A percentile compares a stretch with the other conserved stretches of the same genome.
Conservation (phyloP, 768 basidiomycete species). For the Mycena albidolilacea region DNA sequence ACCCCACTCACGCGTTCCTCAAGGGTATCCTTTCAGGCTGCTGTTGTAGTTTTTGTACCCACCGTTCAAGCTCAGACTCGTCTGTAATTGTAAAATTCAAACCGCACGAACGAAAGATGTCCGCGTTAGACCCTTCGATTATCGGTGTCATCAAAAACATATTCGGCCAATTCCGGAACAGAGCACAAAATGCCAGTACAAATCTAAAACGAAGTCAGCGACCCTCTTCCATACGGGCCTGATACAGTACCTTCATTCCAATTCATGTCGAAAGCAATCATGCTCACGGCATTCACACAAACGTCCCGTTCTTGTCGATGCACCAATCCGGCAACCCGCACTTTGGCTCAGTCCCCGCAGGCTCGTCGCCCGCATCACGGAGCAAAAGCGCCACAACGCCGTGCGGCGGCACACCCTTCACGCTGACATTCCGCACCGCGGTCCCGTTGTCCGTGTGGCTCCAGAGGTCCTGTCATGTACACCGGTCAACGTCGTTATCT, state of each 20-base stretch:
- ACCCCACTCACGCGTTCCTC: slow-evolving; percentile 12
- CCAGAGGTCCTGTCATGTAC: slow-evolving; percentile 74
- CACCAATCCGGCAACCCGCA: slow-evolving; percentile 74
- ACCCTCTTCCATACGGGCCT: no score
- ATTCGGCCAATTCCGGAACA: no score
- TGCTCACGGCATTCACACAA: neutral
- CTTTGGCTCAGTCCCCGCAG: slow-evolving; percentile 67
- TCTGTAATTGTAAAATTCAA: no score
- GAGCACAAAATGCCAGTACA: no score
- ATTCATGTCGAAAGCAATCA: no score
- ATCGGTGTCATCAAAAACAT: no score
- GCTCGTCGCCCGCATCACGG: slow-evolving; percentile 78
- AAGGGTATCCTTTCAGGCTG: slow-evolving; percentile 88
- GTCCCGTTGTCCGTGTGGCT: slow-evolving; percentile 80
- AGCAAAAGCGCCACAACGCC: slow-evolving; percentile 79
- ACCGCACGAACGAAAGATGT: no score
- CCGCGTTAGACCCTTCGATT: no score
- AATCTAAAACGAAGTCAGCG: no score
- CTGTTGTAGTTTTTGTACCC: slow-evolving; percentile 61
- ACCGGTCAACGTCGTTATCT: neutral
- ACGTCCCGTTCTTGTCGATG: slow-evolving; percentile 71
- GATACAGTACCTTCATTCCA: no score
- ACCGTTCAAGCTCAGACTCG: no score
- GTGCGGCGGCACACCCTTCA: slow-evolving; percentile 70
- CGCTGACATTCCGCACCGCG: slow-evolving; percentile 71